Percentiles rank a stretch among this genome's conserved stretches.
These are phyloP conservation scores for Creolimax fragrantissima DNA, from an alignment of 78 protist species.

Conservation along the genomic window DNA sequence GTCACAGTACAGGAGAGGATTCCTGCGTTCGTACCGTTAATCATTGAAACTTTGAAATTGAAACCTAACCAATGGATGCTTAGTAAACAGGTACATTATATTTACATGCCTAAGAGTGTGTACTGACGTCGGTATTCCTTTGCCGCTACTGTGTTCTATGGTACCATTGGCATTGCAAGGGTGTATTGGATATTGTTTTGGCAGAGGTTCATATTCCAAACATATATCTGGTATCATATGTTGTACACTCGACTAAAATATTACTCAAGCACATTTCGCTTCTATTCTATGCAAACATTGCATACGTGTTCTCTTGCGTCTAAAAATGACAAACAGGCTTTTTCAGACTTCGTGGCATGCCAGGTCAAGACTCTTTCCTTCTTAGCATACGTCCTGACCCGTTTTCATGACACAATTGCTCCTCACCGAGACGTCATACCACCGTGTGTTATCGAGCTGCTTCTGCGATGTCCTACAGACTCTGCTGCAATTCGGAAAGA, in stretches of 20 bases:
- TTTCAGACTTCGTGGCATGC: slow-evolving; percentile 71
- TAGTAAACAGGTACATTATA: not conserved
- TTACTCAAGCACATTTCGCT: not conserved
- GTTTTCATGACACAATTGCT: slow-evolving; percentile 35
- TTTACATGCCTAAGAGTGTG: no score
- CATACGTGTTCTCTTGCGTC: no score
- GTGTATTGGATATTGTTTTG: no score
- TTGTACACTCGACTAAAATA: no score
- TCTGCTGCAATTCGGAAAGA: slow-evolving; percentile 67
- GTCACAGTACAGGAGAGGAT: slow-evolving; percentile 26
- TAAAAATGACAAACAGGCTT: slow-evolving; percentile 36
- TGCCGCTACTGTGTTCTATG: no score
- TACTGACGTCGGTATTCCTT: no score
- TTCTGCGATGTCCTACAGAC: slow-evolving; percentile 67
- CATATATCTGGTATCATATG: no score
- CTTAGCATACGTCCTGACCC: slow-evolving; percentile 70
- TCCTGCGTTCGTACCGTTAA: slow-evolving; percentile 50
- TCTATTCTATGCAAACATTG: no score
- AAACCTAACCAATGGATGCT: slow-evolving; percentile 23
- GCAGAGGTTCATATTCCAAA: no score
- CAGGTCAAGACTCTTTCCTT: slow-evolving; percentile 86
- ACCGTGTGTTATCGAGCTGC: slow-evolving; percentile 58
- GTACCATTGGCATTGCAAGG: no score
- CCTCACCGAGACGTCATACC: slow-evolving; percentile 57
- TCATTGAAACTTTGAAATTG: slow-evolving; percentile 48